Percentiles rank a stretch among this genome's conserved stretches.
These are phyloP conservation scores for Phytophthora crassamura DNA, from an alignment of 352 stramenopile species.

Conservation along the genomic window DNA sequence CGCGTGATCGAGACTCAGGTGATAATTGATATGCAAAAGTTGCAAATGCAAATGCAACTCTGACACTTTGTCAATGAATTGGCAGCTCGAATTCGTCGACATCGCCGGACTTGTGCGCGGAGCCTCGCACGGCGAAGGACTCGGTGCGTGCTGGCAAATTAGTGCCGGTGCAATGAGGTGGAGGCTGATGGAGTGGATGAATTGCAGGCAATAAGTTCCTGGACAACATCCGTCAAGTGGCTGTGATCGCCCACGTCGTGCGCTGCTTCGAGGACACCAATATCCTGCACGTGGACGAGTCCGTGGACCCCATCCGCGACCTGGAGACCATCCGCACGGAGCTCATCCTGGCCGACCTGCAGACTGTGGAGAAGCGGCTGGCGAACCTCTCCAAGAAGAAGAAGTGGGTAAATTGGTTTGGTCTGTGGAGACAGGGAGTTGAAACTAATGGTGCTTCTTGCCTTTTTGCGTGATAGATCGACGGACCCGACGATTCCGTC, in stretches of 20 bases:
- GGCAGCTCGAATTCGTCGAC: slow-evolving; percentile 87
- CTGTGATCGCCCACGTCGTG: slow-evolving; percentile 91
- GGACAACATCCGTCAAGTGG: slow-evolving; percentile 87
- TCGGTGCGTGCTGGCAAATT: slow-evolving; percentile 41
- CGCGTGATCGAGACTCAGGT: slow-evolving; percentile 75
- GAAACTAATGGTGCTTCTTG: slow-evolving; percentile 12
- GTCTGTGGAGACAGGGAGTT: not conserved
- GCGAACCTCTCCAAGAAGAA: slow-evolving; percentile 81
- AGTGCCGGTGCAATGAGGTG: not conserved
- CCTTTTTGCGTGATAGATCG: slow-evolving; percentile 38
- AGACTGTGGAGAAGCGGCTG: slow-evolving; percentile 79
- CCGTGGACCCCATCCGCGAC: slow-evolving; percentile 96
- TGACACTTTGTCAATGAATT: slow-evolving; percentile 18
- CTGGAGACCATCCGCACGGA: slow-evolving; percentile 98
- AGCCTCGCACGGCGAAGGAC: slow-evolving; percentile 80
- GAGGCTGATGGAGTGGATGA: slow-evolving; percentile 5
- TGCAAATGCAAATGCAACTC: slow-evolving; percentile 5
- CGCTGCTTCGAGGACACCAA: slow-evolving; percentile 98
- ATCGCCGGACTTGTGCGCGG: slow-evolving; percentile 87
- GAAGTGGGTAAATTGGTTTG: slow-evolving; percentile 44
- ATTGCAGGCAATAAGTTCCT: slow-evolving; percentile 84
- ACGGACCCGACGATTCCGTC: slow-evolving; percentile 58
- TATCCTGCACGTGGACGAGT: slow-evolving; percentile 97
- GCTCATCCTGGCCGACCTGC: slow-evolving; percentile 92
- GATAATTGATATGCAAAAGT: slow-evolving; percentile 4